Evolutionary conservation across 176 grass and related monocot species (phyloP), one percentile per base, ranked within the genome.

Genomic region (Metroxylon sagu): DNA sequence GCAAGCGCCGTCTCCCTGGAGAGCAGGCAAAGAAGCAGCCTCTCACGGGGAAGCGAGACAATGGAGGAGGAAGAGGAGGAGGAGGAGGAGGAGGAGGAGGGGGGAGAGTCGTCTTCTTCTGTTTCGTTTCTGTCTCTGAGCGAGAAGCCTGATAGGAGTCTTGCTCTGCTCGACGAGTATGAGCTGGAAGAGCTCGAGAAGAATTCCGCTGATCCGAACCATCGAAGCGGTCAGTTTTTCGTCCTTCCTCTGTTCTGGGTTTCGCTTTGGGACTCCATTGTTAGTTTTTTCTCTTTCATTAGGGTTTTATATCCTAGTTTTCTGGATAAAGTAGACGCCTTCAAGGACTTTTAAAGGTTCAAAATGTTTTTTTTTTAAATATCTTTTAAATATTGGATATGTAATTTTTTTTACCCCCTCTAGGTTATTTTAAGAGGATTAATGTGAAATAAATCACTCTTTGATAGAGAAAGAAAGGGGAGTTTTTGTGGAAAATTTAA

Each of bases 111-210:
- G 52, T 29, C 43, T 62, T 63, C 49, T 30, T 12, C 69, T 31
- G 76, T 59, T 64, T 81, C 84, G 59, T 58, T 86, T 26, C 57
- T 91, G 26, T 81, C 89, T 26, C 83, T 98, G 43, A 92, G 79
- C 51, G 82, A 83, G 75, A 98, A 98, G 63, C 93, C 93, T 29
- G 76, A 85, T 61, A 65, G 87, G 84, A 88, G 31, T 48, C 55
- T 91, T 55, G 76, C 79, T 23, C 72, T 98, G 54, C 84, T 89
- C 27, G 82, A 92, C 19, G 84, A 97, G 35, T 85, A 83, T 67
- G 92, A 97, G 35, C 66, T 85, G 49, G 92, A 92, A 67, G 84
- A 98, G 67, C 67, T 84, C 6, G 76, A 67, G 43, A 18, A 56
- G 7, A 7, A 3, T 23, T 61, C 87, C 53, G 49, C 51, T 14